Evolutionary conservation across 1,284 basidiomycete genomes (phyloP), one percentile per base, ranked within the genome.

Genomic region (Blastosporella zonata): DNA sequence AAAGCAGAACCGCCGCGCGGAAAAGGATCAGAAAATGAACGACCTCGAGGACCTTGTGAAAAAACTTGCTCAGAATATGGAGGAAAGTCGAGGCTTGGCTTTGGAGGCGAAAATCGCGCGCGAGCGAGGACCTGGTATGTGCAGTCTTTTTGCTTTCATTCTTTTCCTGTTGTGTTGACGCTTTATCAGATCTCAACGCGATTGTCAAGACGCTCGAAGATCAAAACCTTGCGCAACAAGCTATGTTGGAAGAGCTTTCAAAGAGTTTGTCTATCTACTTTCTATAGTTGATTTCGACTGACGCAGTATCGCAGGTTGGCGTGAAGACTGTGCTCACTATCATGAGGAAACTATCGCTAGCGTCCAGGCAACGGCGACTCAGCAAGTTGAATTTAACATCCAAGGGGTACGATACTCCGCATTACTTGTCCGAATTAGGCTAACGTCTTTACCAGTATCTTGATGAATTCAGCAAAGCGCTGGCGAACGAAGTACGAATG

Each of bases 391-490:
- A 7, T 90, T 83, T 72, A 89, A 90, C 53, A 79, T 90, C 5
- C 82, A 87, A 72, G 78, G 78, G 25, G 85, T 88, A 67, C 52
- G 80, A 66, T 3, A 21, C 36, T 4, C 41, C 12, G 43, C 6
- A 23, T 7, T 41, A 17, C 17, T 2, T 22, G 28, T 37, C 33
- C n/a, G 28, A 23, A 31, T 13, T 10, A 29, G 8, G 20, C 43
- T 52, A 50, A 60, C 7, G 12, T 43, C 28, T 27, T 28, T 44
- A 7, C 12, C 12, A 82, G 81, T 89, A 89, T 60, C 72, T 90
- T 15, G 85, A 89, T 54, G 86, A 90, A 48, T 90, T 90, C 66
- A 89, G 85, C 63, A 86, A 82, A 61, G 83, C 87, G 1, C 67
- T 90, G 37, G 85, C 88, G 4, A 72, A 75, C n/a, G 87, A 90